phyloP scores from a whole-genome alignment of 225 moss, liverwort and hornwort genomes.

The Straminergon stramineum region DNA sequence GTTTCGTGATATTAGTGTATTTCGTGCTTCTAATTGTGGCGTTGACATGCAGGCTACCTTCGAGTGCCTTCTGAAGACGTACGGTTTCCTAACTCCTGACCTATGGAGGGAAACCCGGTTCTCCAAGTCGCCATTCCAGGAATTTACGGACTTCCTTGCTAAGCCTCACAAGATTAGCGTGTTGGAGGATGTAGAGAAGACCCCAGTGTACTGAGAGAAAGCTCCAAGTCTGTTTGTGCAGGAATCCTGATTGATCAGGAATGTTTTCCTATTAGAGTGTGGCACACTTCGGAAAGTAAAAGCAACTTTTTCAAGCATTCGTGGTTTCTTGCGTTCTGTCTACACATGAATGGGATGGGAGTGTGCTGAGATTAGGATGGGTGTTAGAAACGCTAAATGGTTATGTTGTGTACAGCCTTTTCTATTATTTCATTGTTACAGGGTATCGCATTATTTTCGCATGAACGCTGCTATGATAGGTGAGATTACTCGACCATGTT shows the following conservation, averaged over 20 bases:
- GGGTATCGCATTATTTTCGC: no score
- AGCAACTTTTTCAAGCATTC: conserved; percentile 15
- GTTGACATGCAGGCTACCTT: conserved; percentile 66
- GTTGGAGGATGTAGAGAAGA: conserved; percentile 74
- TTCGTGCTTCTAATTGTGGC: neutral
- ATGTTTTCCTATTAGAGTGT: neutral
- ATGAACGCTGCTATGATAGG: no score
- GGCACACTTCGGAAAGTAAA: conserved; percentile 16
- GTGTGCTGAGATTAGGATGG: neutral
- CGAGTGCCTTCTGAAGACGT: conserved; percentile 86
- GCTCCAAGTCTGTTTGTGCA: conserved; percentile 14
- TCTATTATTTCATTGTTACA: neutral
- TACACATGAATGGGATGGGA: neutral
- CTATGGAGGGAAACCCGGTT: conserved; percentile 87
- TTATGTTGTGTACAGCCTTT: neutral
- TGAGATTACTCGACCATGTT: neutral
- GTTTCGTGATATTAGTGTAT: neutral
- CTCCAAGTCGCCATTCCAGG: conserved; percentile 93
- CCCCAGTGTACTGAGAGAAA: conserved; percentile 60
- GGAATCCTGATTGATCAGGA: conserved; percentile 1
- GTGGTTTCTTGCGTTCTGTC: neutral
- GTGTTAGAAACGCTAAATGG: neutral
- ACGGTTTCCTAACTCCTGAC: conserved; percentile 91
- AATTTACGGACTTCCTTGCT: conserved; percentile 84
- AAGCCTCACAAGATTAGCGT: conserved; percentile 95